Evolutionary conservation across 2,329 filamentous ascomycete genomes (phyloP).

Genomic region (Cladophialophora psammophila): DNA sequence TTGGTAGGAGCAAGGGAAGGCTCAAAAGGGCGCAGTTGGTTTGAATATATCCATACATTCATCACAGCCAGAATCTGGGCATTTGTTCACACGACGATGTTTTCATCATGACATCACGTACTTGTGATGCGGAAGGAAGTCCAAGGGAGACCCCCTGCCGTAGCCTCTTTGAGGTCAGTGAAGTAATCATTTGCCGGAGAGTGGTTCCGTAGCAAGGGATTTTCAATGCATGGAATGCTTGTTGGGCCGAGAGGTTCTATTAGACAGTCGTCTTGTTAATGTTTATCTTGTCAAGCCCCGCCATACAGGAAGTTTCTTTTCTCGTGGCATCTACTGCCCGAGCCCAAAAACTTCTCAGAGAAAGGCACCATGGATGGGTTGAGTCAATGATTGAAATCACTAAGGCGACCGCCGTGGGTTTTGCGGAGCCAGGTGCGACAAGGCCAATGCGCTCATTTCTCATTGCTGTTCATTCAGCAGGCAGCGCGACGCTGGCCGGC

Average conservation of each 20-base stretch:
- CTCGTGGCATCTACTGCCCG: not conserved
- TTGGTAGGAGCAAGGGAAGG: not conserved
- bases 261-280: not conserved
- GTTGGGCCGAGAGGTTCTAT: not conserved
- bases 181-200: slow-evolving; percentile 14
- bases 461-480: not conserved
- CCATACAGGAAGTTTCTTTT: not conserved
- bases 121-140: not conserved
- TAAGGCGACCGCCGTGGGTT: no score
- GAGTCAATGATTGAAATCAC: not conserved
- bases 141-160: not conserved
- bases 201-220: not conserved
- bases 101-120: slow-evolving; percentile 38
- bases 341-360: not conserved
- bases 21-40: not conserved
- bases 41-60: not conserved
- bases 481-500: not conserved
- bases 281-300: not conserved
- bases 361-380: not conserved
- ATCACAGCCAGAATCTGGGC: slow-evolving; percentile 11
- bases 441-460: not conserved
- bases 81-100: slow-evolving; percentile 10
- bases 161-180: slow-evolving; percentile 4
- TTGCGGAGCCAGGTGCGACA: not conserved
- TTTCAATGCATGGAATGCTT: not conserved